A percentile compares a stretch with the other conserved stretches of the same genome.
Evolutionary conservation across 2,329 filamentous ascomycete genomes (phyloP).

Genomic region (Monilinia polystroma): DNA sequence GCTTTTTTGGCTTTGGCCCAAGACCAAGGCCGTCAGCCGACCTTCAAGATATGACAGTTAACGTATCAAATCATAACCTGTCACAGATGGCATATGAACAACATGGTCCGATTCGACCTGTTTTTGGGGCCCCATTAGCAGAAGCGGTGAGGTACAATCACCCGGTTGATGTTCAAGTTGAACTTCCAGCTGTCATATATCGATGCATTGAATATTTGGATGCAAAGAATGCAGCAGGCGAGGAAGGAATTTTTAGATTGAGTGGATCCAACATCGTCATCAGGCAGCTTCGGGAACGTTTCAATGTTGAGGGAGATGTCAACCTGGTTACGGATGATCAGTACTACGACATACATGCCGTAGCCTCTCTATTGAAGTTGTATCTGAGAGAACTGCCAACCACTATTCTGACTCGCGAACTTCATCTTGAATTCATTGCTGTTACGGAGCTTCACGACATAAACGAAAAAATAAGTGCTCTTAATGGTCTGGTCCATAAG

Average conservation of each 20-base stretch:
- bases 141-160: constrained; percentile 83
- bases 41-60: constrained; percentile 54
- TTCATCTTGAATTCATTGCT: constrained; percentile 84
- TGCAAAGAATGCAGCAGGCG: constrained; percentile 72
- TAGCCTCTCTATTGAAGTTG: constrained; percentile 89
- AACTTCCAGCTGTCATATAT: constrained; percentile 89
- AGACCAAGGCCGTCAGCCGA: constrained; percentile 60
- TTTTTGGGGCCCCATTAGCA: constrained; percentile 80
- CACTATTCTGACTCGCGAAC: constrained; percentile 85
- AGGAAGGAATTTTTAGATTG: constrained; percentile 95
- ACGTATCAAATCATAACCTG: constrained; percentile 47
- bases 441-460: constrained; percentile 77
- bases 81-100: constrained; percentile 47
- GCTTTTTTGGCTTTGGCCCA: constrained; percentile 69
- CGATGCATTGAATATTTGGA: constrained; percentile 92
- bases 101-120: constrained; percentile 60
- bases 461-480: constrained; percentile 70
- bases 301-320: constrained; percentile 90
- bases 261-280: constrained; percentile 97
- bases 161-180: constrained; percentile 69
- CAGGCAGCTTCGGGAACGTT: constrained; percentile 84
- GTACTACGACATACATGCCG: constrained; percentile 93
- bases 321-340: constrained; percentile 79
- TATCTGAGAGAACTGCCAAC: constrained; percentile 90
- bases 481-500: constrained; percentile 75